Evolutionary conservation across 176 grass and related monocot species (phyloP), one percentile per base, ranked within the genome.

Genomic region (Aegilops umbellulata): DNA sequence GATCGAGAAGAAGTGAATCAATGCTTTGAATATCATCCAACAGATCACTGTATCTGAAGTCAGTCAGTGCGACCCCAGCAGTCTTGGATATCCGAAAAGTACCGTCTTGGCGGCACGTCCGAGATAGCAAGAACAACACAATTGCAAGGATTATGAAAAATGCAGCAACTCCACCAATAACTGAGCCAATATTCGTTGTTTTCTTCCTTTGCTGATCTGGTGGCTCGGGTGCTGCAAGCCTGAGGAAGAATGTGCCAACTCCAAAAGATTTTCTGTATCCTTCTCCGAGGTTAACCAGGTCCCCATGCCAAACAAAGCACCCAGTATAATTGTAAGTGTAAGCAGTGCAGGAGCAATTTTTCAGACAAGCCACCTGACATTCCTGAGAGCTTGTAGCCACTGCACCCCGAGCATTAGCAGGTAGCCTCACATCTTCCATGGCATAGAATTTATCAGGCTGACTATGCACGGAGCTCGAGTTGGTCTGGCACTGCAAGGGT

Each of bases 141-240:
- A 62, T 15, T 14, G 67, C 73, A 8, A 87, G 24, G 13, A 76
- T 35, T n/a, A 93, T 41, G 1, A 85, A 17, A 62, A 85, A 10
- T 53, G 60, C 86, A 70, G 60, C 68, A 65, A 84, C 60, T 20
- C 85, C 81, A 25, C 87, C 89, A 65, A 86, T 34, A 51, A 89
- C 44, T 51, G 84, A 26, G 10, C 66, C 77, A 13, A 87, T 55
- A 58, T 68, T 76, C 71, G 61, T 23, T 4, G 38, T 36, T 34
- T 86, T 65, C 60, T 55, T 93, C 80, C 82, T 88, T 25, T 81
- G 82, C 8, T 4, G 6, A 57, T 39, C 77, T 44, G 61, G 60
- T 10, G 94, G 76, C 46, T 97, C 94, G 24, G 92, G 88, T 49
- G 94, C 90, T 51, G 90, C 90, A 36, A 97, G 85, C 53, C 92